phyloP scores from a whole-genome alignment of 2,329 filamentous ascomycete species.

The Orbilia oligospora region DNA sequence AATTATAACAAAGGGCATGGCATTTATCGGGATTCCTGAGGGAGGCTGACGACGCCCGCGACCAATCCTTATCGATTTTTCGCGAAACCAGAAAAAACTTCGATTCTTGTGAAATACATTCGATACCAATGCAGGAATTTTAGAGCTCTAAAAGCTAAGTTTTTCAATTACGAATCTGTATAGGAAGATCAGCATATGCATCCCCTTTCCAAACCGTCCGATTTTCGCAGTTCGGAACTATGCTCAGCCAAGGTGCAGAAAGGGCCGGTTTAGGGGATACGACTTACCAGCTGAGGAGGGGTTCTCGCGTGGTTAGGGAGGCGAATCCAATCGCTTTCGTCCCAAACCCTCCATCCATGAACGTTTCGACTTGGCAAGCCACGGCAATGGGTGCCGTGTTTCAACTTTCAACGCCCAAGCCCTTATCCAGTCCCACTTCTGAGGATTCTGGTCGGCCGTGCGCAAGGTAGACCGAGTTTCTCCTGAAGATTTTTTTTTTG shows the following conservation, averaged over 20 bases:
- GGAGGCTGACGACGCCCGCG: background rate
- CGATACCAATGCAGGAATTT: background rate
- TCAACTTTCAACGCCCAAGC: constrained; percentile 39
- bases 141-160: background rate
- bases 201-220: constrained; percentile 5
- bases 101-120: background rate
- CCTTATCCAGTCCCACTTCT: constrained; percentile 35
- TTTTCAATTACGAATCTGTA: background rate
- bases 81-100: background rate
- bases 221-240: constrained; percentile 51
- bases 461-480: constrained; percentile 25
- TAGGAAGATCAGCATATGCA: constrained; percentile 25
- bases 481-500: constrained; percentile 30
- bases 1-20: background rate
- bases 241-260: constrained; percentile 4
- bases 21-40: background rate
- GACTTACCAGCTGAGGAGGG: constrained; percentile 22
- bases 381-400: constrained; percentile 31
- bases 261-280: background rate
- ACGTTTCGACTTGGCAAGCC: constrained; percentile 28
- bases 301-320: constrained; percentile 51
- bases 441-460: constrained; percentile 37
- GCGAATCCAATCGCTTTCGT: constrained; percentile 36
- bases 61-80: background rate
- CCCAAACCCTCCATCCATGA: constrained; percentile 32